phyloP scores from a whole-genome alignment of 805 yeast genomes.

The Starmerella floris region DNA sequence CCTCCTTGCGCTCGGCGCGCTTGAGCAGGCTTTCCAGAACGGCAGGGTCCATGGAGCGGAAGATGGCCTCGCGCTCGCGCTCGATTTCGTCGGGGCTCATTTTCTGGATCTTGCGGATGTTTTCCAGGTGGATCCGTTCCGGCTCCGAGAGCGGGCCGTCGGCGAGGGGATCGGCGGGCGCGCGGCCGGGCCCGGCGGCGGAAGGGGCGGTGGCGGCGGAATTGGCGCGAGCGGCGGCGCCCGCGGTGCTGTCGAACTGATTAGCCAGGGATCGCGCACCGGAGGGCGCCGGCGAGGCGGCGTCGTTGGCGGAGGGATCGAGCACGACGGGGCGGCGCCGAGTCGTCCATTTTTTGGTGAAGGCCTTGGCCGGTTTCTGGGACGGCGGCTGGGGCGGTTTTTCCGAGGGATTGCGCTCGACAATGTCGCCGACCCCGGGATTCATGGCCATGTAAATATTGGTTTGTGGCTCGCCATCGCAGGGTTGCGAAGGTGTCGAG shows the following conservation, averaged over 20 bases:
- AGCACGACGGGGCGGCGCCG: conserved; percentile 13
- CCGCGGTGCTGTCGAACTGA: no score
- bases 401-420: conserved; percentile 16
- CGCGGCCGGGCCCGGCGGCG: neutral
- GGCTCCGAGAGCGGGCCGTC: conserved; percentile 36
- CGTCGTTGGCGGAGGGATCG: conserved; percentile 8
- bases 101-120: conserved; percentile 42
- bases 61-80: conserved; percentile 50
- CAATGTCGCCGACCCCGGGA: conserved; percentile 17
- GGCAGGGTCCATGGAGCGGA: conserved; percentile 55
- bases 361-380: neutral
- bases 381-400: conserved; percentile 13
- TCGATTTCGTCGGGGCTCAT: conserved; percentile 58
- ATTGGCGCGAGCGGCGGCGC: no score
- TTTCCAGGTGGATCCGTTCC: conserved; percentile 66
- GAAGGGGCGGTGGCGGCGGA: neutral
- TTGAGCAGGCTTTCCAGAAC: conserved; percentile 35
- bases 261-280: no score
- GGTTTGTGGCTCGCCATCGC: no score
- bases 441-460: no score
- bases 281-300: neutral
- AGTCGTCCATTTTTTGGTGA: conserved; percentile 9
- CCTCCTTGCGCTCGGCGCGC: conserved; percentile 37
- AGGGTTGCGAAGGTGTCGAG: no score
- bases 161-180: neutral